Evolutionary conservation across 768 basidiomycete genomes (phyloP), one percentile per base, ranked within the genome.

Genomic region (Phylloporus sp.): DNA sequence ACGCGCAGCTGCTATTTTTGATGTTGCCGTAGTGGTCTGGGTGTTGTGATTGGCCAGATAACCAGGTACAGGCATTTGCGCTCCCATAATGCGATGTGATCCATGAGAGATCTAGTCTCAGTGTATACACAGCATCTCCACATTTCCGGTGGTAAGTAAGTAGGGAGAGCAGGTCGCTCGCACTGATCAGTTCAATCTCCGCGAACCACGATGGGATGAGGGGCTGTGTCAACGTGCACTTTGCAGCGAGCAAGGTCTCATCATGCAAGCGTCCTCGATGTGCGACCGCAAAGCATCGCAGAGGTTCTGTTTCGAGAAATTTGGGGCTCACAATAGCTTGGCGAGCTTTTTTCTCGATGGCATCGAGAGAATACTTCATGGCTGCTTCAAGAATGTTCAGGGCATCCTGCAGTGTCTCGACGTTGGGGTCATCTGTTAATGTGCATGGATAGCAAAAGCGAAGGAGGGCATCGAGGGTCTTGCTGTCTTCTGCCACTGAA

Each of bases 261-360:
- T 58, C 55, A n/a, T 46, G 47, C 31, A 67, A 50, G 1, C 49
- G 27, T 12, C 63, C 65, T 13, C 51, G 60, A 42, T 58, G 55
- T 1, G 69, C 68, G 6, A 72, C 61, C 1, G 66, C 70, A 49
- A 67, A 73, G 18, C 64, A 61, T 1, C 65, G 61, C 10, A 73
- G 16, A 0, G 71, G 57, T 5, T 63, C 60, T 4, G 20, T 48
- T 6, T 64, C 53, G 10, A 62, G 28, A 18, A 65, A 42, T 16
- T 63, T 48, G 1, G 65, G 60, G 43, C 34, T 47, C 12, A 47
- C 31, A 7, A 72, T 57, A 29, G 56, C 57, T 15, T 61, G 51
- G 8, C 58, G 53, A 16, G 66, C 54, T 26, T 48, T 60, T 36
- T 27, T 53, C 45, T 66, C 59, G 35, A 66, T 51, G 2, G 47